These are phyloP conservation scores for Cryptococcus wingfieldii DNA, from an alignment of 1,284 basidiomycete species.

Conservation along the genomic window DNA sequence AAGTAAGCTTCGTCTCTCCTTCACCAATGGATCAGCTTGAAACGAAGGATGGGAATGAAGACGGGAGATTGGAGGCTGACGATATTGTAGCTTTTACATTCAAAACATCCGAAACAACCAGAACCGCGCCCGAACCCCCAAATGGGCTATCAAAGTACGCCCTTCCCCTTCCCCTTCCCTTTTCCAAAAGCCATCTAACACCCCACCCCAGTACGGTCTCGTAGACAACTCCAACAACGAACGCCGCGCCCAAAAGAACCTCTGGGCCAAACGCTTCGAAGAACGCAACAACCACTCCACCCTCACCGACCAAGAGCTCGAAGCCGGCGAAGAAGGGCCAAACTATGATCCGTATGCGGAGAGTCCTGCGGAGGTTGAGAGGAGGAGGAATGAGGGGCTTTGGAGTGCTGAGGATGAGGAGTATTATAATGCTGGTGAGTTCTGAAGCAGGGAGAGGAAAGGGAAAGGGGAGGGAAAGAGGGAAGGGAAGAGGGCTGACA, in stretches of 20 bases:
- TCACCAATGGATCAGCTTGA: background rate
- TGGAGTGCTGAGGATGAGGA: slow-evolving; percentile 45
- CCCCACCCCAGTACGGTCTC: slow-evolving; percentile 60
- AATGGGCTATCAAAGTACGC: slow-evolving; percentile 72
- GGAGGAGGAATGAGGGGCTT: slow-evolving; percentile 37
- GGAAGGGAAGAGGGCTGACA: background rate
- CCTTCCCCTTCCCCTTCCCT: too few relatives aligned
- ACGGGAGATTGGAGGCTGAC: background rate
- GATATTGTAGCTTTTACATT: slow-evolving; percentile 76
- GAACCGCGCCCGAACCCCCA: slow-evolving; percentile 81
- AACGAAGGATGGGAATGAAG: background rate
- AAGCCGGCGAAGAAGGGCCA: slow-evolving; percentile 64
- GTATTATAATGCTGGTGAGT: slow-evolving; percentile 47
- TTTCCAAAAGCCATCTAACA: too few relatives aligned
- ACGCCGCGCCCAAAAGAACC: slow-evolving; percentile 70
- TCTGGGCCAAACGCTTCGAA: slow-evolving; percentile 81
- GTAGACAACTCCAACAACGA: slow-evolving; percentile 70
- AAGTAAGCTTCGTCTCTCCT: slow-evolving; percentile 33
- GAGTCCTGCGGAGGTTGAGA: slow-evolving; percentile 25
- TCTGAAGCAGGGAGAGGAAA: background rate
- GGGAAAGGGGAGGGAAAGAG: slow-evolving; percentile 4
- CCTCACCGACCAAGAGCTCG: slow-evolving; percentile 65
- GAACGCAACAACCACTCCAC: slow-evolving; percentile 72
- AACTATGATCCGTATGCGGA: slow-evolving; percentile 40
- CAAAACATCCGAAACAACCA: slow-evolving; percentile 96